These are phyloP conservation scores for Atkinsonella hypoxylon DNA, from an alignment of 2,329 filamentous ascomycete species.

Conservation along the genomic window DNA sequence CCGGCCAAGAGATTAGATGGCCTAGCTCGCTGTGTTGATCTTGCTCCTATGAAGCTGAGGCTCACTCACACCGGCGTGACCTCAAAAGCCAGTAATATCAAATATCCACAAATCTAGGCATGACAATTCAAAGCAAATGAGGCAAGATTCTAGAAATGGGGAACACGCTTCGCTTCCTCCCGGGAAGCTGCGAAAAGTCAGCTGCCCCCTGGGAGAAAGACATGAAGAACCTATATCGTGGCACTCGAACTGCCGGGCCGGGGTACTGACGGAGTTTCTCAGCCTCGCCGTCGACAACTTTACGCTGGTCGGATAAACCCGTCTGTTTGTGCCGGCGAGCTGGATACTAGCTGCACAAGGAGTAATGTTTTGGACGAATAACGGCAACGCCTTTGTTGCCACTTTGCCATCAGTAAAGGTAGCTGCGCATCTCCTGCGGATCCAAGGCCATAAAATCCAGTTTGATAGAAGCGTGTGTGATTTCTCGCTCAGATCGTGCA, in stretches of 20 bases:
- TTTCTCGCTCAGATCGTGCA: neutral
- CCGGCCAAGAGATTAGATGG: too few species aligned
- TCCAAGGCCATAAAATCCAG: neutral
- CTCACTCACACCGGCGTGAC: neutral
- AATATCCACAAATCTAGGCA: neutral
- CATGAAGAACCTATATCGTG: neutral
- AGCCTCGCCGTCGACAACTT: neutral
- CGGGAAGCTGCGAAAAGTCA: neutral
- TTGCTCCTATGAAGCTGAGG: too few species aligned
- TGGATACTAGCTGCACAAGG: neutral
- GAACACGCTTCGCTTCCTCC: neutral
- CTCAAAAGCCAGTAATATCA: neutral
- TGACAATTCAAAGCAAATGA: neutral
- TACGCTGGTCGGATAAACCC: neutral
- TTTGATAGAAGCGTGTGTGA: neutral
- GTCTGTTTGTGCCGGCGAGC: neutral
- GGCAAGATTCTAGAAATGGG: conserved; percentile 1
- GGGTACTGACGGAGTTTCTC: neutral
- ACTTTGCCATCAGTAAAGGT: neutral
- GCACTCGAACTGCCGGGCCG: neutral
- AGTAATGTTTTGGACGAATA: neutral
- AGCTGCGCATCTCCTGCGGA: neutral
- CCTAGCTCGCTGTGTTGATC: too few species aligned
- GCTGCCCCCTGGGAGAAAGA: neutral
- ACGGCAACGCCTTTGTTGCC: neutral